These are phyloP conservation scores for Colletotrichum trifolii DNA, from an alignment of 2,329 filamentous ascomycete species.

Conservation along the genomic window DNA sequence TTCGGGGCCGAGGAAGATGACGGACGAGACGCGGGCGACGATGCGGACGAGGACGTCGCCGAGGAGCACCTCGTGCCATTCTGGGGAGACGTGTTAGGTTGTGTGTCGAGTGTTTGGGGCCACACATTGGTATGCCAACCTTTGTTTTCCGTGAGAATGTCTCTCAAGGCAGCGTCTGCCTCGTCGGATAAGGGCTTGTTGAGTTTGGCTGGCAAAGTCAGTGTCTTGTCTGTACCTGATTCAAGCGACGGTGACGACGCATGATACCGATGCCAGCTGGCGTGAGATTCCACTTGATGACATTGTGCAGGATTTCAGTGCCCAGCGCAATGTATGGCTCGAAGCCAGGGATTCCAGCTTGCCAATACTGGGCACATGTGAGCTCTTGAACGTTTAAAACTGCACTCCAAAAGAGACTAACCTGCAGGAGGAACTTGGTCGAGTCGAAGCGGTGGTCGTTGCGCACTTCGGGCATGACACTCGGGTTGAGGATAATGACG, in stretches of 20 bases:
- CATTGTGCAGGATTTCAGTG: slow-evolving; percentile 29
- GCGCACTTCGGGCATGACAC: slow-evolving; percentile 2
- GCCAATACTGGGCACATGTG: slow-evolving; percentile 17
- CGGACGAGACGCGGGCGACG: slow-evolving; percentile 39
- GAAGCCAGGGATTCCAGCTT: slow-evolving; percentile 24
- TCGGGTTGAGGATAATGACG: slow-evolving; percentile 15
- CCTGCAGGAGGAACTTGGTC: slow-evolving; percentile 21
- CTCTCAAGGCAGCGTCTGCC: slow-evolving; percentile 13
- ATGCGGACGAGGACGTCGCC: slow-evolving; percentile 25
- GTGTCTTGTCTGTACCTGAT: neutral
- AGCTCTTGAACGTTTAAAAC: neutral
- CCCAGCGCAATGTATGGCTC: slow-evolving; percentile 20
- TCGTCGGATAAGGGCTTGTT: slow-evolving; percentile 19
- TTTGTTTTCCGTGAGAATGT: slow-evolving; percentile 13
- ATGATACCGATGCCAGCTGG: slow-evolving; percentile 15
- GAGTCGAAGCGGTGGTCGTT: slow-evolving; percentile 27
- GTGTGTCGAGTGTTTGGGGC: accelerated
- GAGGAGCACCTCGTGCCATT: slow-evolving; percentile 35
- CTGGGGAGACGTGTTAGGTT: neutral
- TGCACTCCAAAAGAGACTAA: neutral
- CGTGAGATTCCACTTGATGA: slow-evolving; percentile 27
- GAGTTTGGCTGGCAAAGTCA: slow-evolving; percentile 12
- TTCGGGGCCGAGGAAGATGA: slow-evolving; percentile 39
- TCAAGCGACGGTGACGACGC: neutral
- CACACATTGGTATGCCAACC: neutral